These are phyloP conservation scores for Rhynchosporium graminicola DNA, from an alignment of 2,329 filamentous ascomycete species.

Conservation along the genomic window DNA sequence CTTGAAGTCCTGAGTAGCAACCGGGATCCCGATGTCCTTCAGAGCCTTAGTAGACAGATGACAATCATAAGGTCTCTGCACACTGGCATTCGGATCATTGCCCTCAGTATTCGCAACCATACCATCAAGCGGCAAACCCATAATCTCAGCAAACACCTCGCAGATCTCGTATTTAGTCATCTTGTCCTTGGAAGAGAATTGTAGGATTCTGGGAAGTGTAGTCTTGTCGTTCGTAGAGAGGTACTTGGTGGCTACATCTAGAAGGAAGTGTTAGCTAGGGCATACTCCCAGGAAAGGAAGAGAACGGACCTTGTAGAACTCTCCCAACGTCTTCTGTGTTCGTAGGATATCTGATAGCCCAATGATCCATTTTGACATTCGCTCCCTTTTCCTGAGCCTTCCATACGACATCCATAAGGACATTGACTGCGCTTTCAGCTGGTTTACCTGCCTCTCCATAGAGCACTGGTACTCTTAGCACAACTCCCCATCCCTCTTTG, in stretches of 20 bases:
- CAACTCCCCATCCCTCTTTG: slow-evolving; percentile 59
- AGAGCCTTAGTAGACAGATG: slow-evolving; percentile 78
- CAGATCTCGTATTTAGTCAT: slow-evolving; percentile 93
- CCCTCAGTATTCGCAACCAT: slow-evolving; percentile 71
- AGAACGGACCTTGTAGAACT: slow-evolving; percentile 65
- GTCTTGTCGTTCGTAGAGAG: slow-evolving; percentile 50
- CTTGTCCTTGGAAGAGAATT: slow-evolving; percentile 83
- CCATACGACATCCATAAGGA: slow-evolving; percentile 74
- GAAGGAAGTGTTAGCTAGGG: slow-evolving; percentile 16
- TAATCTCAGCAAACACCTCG: slow-evolving; percentile 73
- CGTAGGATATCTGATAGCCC: slow-evolving; percentile 81
- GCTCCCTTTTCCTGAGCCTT: slow-evolving; percentile 66
- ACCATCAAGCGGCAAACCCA: slow-evolving; percentile 69
- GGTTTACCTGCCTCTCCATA: slow-evolving; percentile 75
- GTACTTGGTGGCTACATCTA: slow-evolving; percentile 73
- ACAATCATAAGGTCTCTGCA: slow-evolving; percentile 83
- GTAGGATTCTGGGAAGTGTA: slow-evolving; percentile 68
- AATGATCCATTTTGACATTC: slow-evolving; percentile 79
- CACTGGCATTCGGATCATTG: slow-evolving; percentile 68
- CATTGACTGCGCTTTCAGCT: slow-evolving; percentile 80
- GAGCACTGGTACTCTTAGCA: slow-evolving; percentile 79
- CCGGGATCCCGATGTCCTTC: slow-evolving; percentile 71
- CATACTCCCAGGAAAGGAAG: slow-evolving; percentile 1
- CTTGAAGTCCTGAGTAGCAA: slow-evolving; percentile 72
- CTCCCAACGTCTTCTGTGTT: slow-evolving; percentile 85